These are phyloP conservation scores for Mucor circinelloides DNA, from an alignment of 371 early-diverging fungal genomes.

Conservation along the genomic window DNA sequence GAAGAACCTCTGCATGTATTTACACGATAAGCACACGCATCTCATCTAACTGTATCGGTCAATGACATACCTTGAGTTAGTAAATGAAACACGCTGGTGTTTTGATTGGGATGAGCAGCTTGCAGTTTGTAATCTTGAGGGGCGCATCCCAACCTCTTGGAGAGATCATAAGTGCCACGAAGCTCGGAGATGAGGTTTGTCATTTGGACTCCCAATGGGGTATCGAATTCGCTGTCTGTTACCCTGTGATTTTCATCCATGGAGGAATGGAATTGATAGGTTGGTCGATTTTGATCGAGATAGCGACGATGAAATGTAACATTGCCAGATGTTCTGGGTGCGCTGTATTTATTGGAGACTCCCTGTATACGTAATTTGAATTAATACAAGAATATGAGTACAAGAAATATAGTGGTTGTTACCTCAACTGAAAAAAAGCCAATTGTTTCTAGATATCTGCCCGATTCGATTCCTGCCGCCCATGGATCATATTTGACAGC, in stretches of 20 bases:
- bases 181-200: conserved; percentile 39
- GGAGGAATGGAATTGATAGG: conserved; percentile 57
- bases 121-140: conserved; percentile 56
- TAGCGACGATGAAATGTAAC: conserved; percentile 60
- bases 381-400: neutral
- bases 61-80: conserved; percentile 33
- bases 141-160: conserved; percentile 50
- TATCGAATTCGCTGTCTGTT: conserved; percentile 38
- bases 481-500: conserved; percentile 52
- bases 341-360: conserved; percentile 10
- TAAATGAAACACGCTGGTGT: conserved; percentile 45
- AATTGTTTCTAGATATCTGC: conserved; percentile 63
- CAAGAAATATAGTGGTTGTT: conserved; percentile 3
- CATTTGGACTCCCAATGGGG: conserved; percentile 48
- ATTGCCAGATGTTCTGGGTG: conserved; percentile 22
- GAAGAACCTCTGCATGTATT: conserved; percentile 39
- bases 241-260: neutral
- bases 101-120: conserved; percentile 44
- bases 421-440: conserved; percentile 59
- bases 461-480: conserved; percentile 59
- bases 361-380: conserved; percentile 12
- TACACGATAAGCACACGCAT: neutral
- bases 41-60: neutral
- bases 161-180: conserved; percentile 34
- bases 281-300: conserved; percentile 59